phyloP scores from a whole-genome alignment of 768 basidiomycete genomes.

The Hypholoma fasciculare region DNA sequence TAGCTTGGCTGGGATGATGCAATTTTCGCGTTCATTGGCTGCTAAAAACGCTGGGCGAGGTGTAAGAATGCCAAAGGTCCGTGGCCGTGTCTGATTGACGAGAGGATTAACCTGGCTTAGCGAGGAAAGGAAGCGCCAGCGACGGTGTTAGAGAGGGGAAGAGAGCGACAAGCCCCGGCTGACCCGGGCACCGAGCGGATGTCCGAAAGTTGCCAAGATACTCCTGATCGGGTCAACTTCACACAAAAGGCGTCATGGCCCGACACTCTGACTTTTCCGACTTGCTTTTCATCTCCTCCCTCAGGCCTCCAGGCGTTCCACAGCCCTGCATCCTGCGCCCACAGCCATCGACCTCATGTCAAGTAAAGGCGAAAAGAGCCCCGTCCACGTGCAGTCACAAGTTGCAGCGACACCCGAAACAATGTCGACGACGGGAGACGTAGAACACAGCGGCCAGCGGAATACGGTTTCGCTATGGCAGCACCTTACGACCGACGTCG shows the following conservation, averaged over 20 bases:
- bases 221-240: slow-evolving; percentile 9
- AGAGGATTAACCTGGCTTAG: neutral
- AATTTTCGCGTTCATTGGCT: neutral
- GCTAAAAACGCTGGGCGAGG: neutral
- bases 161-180: slow-evolving; percentile 5
- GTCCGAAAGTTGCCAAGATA: slow-evolving; percentile 20
- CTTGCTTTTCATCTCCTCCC: neutral
- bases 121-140: neutral
- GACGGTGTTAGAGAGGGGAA: slow-evolving; percentile 19
- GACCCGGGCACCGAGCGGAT: slow-evolving; percentile 18
- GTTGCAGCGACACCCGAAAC: neutral
- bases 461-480: slow-evolving; percentile 34
- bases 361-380: neutral
- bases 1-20: neutral
- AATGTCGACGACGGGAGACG: slow-evolving; percentile 12
- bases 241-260: slow-evolving; percentile 10
- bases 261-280: slow-evolving; percentile 4
- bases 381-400: neutral
- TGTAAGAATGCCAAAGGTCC: neutral
- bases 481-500: slow-evolving; percentile 47
- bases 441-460: slow-evolving; percentile 13
- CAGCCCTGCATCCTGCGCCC: neutral
- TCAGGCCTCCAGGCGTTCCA: neutral
- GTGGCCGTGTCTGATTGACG: no score
- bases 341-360: neutral